Evolutionary conservation across 805 yeast genomes (phyloP), one percentile per base, ranked within the genome.

Genomic region (Huiozyma sinensis): DNA sequence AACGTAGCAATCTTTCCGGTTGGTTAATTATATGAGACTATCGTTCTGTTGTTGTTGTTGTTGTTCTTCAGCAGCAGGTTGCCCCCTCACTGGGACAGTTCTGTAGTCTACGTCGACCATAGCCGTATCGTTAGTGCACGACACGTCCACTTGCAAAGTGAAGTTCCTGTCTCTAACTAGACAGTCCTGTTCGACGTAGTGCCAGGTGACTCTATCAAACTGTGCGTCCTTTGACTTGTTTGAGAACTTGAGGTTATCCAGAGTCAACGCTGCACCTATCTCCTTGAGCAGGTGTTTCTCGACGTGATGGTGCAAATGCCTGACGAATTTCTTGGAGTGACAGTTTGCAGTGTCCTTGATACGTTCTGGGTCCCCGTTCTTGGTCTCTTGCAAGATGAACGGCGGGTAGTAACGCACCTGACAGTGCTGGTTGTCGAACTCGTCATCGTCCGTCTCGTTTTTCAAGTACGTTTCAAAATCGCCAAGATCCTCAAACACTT

Each of bases 391-490:
- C 60, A 81, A 51, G 40, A 83, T 75, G 58, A 83, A 83, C 41
- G 90, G 90, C 17, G 92, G 92, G 55, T 76, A 70, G 63, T 83
- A 83, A 41, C 68, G 69, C 47, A 82, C 66, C 49, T 75, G 79
- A 33, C 84, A 83, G 56, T 81, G 83, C 51, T 79, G 66, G 53
- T 78, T 73, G 57, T 78, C 84, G 52, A 74, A 79, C 47, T 83
- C 89, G 49, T 81, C 79, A 60, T 82, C 89, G 73, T 84, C 81
- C 3, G 83, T 76, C 56, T 81, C 89, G 57, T 79, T 84, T 55
- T 78, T 72, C 47, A 83, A 67, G 60, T 69, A 83, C 28, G 71
- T 68, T 56, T 79, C 86, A 56, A 83, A 83, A 12, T 76, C 70
- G 13, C 68, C 68, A 47, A 83, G 63, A 42, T 75, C 81, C 39